Evolutionary conservation across 2,329 filamentous ascomycete species (phyloP), one percentile per base, ranked within the genome.

Genomic region (Fusarium sarcochroum): DNA sequence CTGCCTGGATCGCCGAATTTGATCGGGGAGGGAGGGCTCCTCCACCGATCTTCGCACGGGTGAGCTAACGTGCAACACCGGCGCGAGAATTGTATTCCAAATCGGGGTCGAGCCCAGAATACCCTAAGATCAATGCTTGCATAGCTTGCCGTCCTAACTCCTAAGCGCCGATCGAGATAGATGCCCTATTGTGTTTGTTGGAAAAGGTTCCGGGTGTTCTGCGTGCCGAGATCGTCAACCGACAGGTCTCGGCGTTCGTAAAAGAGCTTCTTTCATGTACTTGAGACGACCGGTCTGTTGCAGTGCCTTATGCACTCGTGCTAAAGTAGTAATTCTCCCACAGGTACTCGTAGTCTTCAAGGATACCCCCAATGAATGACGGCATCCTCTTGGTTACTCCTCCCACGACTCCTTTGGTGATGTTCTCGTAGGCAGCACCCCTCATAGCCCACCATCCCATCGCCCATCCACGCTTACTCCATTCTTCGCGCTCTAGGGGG

Each of bases 261-360:
- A 61, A 61, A 45, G 20, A 51, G 53, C 17, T 46, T 25, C 14
- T 30, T 52, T 20, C 44, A 48, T 60, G n/a, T 62, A 69, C 47
- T 53, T 38, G 50, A 68, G 46, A 47, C 65, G 42, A 11, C 35
- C 18, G 48, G 38, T 51, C 40, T 27, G 30, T 25, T 44, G 37
- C 41, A 34, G 38, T 23, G 20, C 30, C 42, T 68, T 58, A 65
- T 73, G 78, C 77, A 56, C 85, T 87, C 35, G 87, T 89, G 78
- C 86, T 88, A 80, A 98, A 99, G 80, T 98, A 97, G 80, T 98
- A 98, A 74, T 97, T 94, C 80, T 98, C 94, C 96, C 96, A 99
- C 32, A 99, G 84, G 78, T 97, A 98, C 80, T 97, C 93, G 77
- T 99, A 99, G 78, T 99, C 96, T 77, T 98, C 94, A 67, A 98